Base-by-base conservation (phyloP, 306 rosid genomes). In the Citrullus amarus region DNA sequence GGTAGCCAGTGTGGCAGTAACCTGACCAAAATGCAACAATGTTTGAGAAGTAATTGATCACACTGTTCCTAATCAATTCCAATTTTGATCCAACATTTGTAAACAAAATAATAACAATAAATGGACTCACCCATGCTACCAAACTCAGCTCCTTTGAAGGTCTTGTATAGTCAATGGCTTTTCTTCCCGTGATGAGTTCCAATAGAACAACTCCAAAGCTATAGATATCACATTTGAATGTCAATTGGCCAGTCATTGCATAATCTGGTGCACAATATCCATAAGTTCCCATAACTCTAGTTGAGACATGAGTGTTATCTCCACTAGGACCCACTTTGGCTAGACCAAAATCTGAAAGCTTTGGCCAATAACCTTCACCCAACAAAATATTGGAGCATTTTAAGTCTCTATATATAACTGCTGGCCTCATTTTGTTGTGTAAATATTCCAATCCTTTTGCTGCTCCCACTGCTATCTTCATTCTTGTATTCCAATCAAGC, bases 191-290 rank as follows among this genome's bases (percentile, higher is more conserved):
- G 57, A 93, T 75, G 46, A 93, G 76, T 82, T 93, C 93, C 75
- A 91, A 79, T 74, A 93, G 79, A 80, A 93, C 86, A 32, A 88
- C 91, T 34, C 94, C 97, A 66, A 89, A 93, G 85, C 94, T 87
- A 67, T 84, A 93, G 55, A 91, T 88, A 73, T 90, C 96, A 55
- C 89, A 86, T 82, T 87, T 92, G 80, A 74, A 67, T 5, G 92
- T 88, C 80, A 91, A 80, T 75, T 80, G 90, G 57, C 97, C 94
- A 30, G 82, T 86, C 55, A 79, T 77, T 38, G 91, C 91, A 83
- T 92, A 89, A 81, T 90, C 96, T 9, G 96, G 93, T 11, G 93
- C 96, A 77, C 93, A 92, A 76, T 90, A 92, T 50, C 97, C 97
- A 44, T 85, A 80, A 8, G 96, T 90, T 76, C 93, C 97, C 93